Base-by-base conservation (phyloP, 2,329 filamentous ascomycete genomes). In the Diplodia scrobiculata region DNA sequence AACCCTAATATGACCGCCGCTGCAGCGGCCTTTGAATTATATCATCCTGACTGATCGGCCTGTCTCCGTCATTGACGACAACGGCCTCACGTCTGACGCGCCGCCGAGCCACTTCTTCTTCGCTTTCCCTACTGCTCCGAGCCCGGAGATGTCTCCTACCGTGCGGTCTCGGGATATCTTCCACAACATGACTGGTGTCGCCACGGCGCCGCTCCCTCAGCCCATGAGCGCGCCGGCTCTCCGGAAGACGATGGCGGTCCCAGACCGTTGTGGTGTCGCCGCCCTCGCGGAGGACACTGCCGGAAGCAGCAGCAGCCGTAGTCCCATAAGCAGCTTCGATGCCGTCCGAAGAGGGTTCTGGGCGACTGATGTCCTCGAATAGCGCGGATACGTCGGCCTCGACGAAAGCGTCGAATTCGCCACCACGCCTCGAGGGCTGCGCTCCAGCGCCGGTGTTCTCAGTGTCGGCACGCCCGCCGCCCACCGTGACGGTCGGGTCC, bases 31-130 rank as follows among this genome's bases (percentile, higher is more conserved):
- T 66, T 75, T 95, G 89, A 63, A 93, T 91, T 41, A 97, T 96
- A 74, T 96, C 91, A 52, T 87, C 86, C 69, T 87, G 85, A 3
- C 85, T 87, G 52, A 96, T 76, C 1, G 91, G 89, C 36, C 89
- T 84, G 25, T 86, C 91, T n/a, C 91, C 91, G 72, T 96, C 92
- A 72, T 92, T 94, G 66, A 97, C 81, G 21, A 97, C 92, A 86
- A 97, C 93, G 4, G 92, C 92, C 79, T 97, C 92, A 70, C 92
- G 84, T 73, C 94, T 85, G 59, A 91, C 84, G 69, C 92, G 84
- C 67, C 92, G 83, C 68, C 93, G 81, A 63, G 89, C 85, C 72
- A 91, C 88, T 75, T 94, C 91, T 73, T 87, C 87, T 6, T 78
- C 81, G 67, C 82, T 87, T 74, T 86, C 84, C 66, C 86, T 29